These are phyloP conservation scores for Saccharomyces hybrid DNA, from an alignment of 1,139 yeast genomes.

Conservation along the genomic window DNA sequence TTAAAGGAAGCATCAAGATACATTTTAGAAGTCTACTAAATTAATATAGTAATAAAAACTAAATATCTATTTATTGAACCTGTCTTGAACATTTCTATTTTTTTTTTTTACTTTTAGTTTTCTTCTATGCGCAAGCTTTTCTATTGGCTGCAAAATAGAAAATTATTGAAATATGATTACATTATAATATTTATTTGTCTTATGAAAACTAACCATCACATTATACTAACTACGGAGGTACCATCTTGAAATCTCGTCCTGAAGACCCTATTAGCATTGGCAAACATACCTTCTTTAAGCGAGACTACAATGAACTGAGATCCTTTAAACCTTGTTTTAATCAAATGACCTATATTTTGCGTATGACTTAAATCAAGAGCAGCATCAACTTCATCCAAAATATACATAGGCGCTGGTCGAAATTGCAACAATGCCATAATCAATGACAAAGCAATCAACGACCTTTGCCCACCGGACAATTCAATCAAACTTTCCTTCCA, in stretches of 20 bases:
- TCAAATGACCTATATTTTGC: constrained; percentile 92
- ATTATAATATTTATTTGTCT: neutral
- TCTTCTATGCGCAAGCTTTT: neutral
- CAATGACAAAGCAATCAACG: constrained; percentile 82
- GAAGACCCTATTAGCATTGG: constrained; percentile 91
- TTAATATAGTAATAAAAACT: neutral
- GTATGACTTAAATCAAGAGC: constrained; percentile 96
- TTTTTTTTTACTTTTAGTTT: neutral
- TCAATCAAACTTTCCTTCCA: constrained; percentile 97
- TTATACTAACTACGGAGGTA: constrained; percentile 77
- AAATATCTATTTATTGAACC: neutral
- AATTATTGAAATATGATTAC: neutral
- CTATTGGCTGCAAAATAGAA: neutral
- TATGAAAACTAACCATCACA: constrained; percentile 16
- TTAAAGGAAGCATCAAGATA: constrained; percentile 90
- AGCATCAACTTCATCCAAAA: constrained; percentile 95
- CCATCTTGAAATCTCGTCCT: constrained; percentile 95
- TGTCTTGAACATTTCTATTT: neutral
- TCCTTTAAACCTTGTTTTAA: constrained; percentile 89
- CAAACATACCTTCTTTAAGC: constrained; percentile 95
- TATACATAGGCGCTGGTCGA: constrained; percentile 98
- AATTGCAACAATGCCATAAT: constrained; percentile 86
- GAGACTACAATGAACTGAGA: constrained; percentile 96
- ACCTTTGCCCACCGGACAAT: constrained; percentile 94
- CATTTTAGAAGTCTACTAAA: constrained; percentile 82